Base-by-base conservation (phyloP, 345 rosid species). In the Bretschneidera sinensis region DNA sequence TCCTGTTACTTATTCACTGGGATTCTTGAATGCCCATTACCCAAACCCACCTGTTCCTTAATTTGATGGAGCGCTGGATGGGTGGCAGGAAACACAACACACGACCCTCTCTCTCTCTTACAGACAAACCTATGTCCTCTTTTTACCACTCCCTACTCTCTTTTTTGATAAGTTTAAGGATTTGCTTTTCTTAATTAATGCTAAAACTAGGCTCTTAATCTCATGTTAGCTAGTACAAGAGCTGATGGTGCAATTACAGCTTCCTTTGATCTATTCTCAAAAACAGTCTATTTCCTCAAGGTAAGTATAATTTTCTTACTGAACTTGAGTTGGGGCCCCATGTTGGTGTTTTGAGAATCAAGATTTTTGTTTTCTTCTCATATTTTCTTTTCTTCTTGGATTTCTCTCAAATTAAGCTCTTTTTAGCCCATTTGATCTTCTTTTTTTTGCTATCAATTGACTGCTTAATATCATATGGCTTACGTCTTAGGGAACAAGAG, bases 31-130 rank as follows among this genome's bases (percentile, higher is more conserved):
- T 47, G 21, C 59, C 31, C 51, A 63, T n/a, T n/a, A n/a, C n/a
- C n/a, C 49, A 64, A 65, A 54, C 35, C 61, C 48, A 62, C 71
- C 52, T 77, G 73, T 51, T 72, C 54, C 72, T 69, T 39, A 39
- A 39, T 39, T 55, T 33, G n/a, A n/a, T n/a, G n/a, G 64, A 49
- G 55, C 21, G 59, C 34, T 61, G 64, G 72, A 62, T 68, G 74
- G 72, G 65, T 70, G 67, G 50, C 60, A 60, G 78, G 74, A 75
- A 71, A 65, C 79, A 73, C 45, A 39, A 39, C 5, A 28, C 33
- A 2, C 33, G 8, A 28, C 3, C 59, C 55, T 24, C 39, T 28
- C 33, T 28, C 33, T n/a, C n/a, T n/a, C n/a, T n/a, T n/a, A n/a
- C n/a, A 28, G 5, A 28, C 28, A 15, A 39, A 23, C 24, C 43